A percentile compares a stretch with the other conserved stretches of the same genome.
phyloP scores from a whole-genome alignment of 2,329 filamentous ascomycete genomes.

The Colletotrichum spinosum region DNA sequence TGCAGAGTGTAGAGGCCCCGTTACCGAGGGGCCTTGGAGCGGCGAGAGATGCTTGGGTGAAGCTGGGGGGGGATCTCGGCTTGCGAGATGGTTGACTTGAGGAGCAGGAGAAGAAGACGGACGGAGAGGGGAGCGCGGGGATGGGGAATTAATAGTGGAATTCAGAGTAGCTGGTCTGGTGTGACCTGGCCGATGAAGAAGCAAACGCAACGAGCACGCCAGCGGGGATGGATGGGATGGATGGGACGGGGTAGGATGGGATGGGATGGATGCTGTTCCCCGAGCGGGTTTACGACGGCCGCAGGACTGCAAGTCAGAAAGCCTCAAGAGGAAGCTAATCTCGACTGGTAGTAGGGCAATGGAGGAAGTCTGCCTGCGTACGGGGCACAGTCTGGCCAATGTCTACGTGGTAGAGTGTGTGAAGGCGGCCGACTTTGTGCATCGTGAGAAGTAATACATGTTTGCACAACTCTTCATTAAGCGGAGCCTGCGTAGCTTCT shows the following conservation, averaged over 20 bases:
- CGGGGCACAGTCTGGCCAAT: constrained; percentile 1
- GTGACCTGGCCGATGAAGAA: background rate
- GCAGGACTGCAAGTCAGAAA: constrained; percentile 5
- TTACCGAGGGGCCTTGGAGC: constrained; percentile 26
- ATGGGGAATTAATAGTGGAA: constrained; percentile 15
- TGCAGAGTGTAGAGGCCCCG: constrained; percentile 38
- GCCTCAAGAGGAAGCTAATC: constrained; percentile 6
- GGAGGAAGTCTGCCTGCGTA: background rate
- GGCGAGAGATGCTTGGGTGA: background rate
- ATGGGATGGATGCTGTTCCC: background rate
- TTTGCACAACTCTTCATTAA: too few species aligned
- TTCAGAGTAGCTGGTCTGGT: background rate
- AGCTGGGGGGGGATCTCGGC: constrained; percentile 7
- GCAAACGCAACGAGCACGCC: too few species aligned
- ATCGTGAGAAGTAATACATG: too few species aligned
- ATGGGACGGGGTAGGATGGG: too few species aligned
- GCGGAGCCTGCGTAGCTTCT: too few species aligned
- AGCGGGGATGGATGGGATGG: too few species aligned
- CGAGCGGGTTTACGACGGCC: constrained; percentile 17
- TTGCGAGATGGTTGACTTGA: constrained; percentile 12
- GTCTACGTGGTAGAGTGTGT: background rate
- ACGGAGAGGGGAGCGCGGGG: background rate
- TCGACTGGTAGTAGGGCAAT: background rate
- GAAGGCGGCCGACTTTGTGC: too few species aligned
- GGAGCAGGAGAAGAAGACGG: background rate